Evolutionary conservation across 2,329 filamentous ascomycete species (phyloP).

Genomic region (Venturia oleaginea): DNA sequence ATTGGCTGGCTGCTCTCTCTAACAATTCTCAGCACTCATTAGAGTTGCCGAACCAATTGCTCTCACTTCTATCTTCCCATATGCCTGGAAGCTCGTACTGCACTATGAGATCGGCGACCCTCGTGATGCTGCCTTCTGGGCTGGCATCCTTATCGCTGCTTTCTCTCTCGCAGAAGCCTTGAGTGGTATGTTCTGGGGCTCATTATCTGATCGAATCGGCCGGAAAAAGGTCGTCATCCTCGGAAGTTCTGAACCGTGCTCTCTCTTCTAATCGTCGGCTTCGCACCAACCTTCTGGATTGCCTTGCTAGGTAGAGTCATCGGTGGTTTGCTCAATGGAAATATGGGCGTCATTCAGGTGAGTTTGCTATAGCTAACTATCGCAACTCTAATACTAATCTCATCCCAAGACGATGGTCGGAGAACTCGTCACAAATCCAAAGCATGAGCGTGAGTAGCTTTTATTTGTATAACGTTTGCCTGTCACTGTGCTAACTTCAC

Average conservation of each 20-base stretch:
- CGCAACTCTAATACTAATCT: background rate
- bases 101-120: constrained; percentile 28
- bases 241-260: constrained; percentile 65
- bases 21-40: constrained; percentile 61
- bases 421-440: constrained; percentile 72
- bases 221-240: constrained; percentile 32
- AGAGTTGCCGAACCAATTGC: constrained; percentile 88
- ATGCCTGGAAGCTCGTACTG: constrained; percentile 39
- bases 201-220: constrained; percentile 30
- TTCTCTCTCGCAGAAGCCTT: constrained; percentile 80
- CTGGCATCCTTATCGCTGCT: constrained; percentile 78
- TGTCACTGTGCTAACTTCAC: constrained; percentile 14
- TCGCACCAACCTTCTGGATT: constrained; percentile 75
- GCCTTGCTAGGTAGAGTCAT: constrained; percentile 67
- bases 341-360: constrained; percentile 65
- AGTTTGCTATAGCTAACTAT: background rate
- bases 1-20: background rate
- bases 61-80: constrained; percentile 88
- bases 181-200: constrained; percentile 59
- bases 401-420: constrained; percentile 73
- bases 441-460: constrained; percentile 66
- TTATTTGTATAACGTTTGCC: background rate
- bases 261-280: constrained; percentile 73
- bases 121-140: constrained; percentile 65
- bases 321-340: constrained; percentile 80